Evolutionary conservation across 2,329 filamentous ascomycete species (phyloP), one percentile per base, ranked within the genome.

Genomic region (Fusarium oligoseptatum): DNA sequence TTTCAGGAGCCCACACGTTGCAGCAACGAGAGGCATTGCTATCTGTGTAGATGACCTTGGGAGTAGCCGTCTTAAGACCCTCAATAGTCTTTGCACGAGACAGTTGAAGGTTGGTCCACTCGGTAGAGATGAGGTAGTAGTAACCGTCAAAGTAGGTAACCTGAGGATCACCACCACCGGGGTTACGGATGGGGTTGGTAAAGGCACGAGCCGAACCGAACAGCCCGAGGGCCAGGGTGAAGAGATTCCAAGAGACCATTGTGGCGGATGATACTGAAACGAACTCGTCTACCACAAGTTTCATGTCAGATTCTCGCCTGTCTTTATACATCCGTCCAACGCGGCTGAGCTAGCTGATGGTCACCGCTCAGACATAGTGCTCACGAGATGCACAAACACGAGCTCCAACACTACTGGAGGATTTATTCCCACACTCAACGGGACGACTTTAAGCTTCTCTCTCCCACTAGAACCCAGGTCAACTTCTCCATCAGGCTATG

Each of bases 1-100:
- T 81, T 73, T 90, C 88, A 0, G 88, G 89, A 0, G 89, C 88
- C 89, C 89, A 91, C 41, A 91, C 85, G 64, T 89, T 89, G 78
- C 87, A 88, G 79, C 86, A 87, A 17, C 87, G 82, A 5, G 81
- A 81, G 2, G 87, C 76, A 17, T 84, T 85, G 6, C 79, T 80
- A 65, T 88, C 86, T 0, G 83, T 84, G 81, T 87, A 91, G 32
- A 91, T 86, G 3, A 83, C 77, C 71, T 88, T 89, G 22, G 84
- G 85, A 41, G 85, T 83, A 0, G 85, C 88, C 0, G 84, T 87
- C 81, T 89, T 89, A n/a, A 91, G 79, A 0, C 88, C 88, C 36
- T 86, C 85, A 6, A 91, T 80, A 0, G 88, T 91, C 11, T 81
- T 87, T 0, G 89, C 85, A 1, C 88, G 83, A 0, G 87, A 85